Conservation (phyloP, 345 rosid genomes). For the Camelina laxa region DNA sequence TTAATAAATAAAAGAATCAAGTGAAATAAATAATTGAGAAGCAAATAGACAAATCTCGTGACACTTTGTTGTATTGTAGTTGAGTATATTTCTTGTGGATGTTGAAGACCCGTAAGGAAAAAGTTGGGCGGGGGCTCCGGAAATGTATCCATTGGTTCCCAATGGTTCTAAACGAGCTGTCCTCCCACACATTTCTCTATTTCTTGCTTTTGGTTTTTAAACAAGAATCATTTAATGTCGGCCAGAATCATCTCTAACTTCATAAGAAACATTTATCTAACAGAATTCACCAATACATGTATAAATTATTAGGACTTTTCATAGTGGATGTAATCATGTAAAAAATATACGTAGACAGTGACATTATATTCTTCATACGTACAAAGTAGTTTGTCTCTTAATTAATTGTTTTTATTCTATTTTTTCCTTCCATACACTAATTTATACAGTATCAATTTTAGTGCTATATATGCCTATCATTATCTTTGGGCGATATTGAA, state of each 20-base stretch:
- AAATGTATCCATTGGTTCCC: slow-evolving; percentile 24
- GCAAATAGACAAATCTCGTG: slow-evolving; percentile 66
- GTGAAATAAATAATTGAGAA: slow-evolving; percentile 37
- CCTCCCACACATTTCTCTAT: slow-evolving; percentile 15
- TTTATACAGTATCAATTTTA: not conserved
- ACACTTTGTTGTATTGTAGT: slow-evolving; percentile 73
- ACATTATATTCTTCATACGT: slow-evolving; percentile 40
- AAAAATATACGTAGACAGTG: slow-evolving; percentile 24
- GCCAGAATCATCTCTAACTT: slow-evolving; percentile 16
- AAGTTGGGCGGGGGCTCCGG: slow-evolving; percentile 33
- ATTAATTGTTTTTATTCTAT: slow-evolving; percentile 21
- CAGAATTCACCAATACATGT: slow-evolving; percentile 5
- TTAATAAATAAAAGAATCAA: not conserved
- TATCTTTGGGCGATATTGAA: not conserved
- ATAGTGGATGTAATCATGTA: slow-evolving; percentile 13
- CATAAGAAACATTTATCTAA: not conserved
- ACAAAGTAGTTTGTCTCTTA: slow-evolving; percentile 33
- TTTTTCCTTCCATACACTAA: not conserved
- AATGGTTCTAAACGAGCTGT: slow-evolving; percentile 35
- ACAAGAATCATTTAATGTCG: slow-evolving; percentile 36
- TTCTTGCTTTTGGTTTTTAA: not conserved
- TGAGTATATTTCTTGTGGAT: slow-evolving; percentile 51
- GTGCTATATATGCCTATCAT: not conserved
- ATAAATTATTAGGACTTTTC: not conserved
- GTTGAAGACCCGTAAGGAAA: slow-evolving; percentile 24